Conservation (phyloP, 2,329 filamentous ascomycete genomes). For the Trichophyton mentagrophytes region DNA sequence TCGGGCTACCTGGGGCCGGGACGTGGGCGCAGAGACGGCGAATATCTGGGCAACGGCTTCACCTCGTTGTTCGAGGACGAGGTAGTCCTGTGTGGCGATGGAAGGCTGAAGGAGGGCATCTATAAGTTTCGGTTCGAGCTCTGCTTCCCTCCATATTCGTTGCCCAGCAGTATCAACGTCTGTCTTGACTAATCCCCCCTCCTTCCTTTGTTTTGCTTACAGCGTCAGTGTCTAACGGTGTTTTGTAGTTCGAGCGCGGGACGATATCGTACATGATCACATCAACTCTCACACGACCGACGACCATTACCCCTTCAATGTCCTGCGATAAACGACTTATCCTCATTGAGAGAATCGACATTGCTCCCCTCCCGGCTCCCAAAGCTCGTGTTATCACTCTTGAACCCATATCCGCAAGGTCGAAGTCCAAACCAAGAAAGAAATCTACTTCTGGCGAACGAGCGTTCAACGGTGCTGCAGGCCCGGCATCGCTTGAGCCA, state of each 20-base stretch:
- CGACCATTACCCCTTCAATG: conserved; percentile 65
- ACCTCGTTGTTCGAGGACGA: conserved; percentile 54
- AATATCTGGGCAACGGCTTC: conserved; percentile 53
- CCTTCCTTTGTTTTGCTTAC: background rate
- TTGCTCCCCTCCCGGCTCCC: conserved; percentile 60
- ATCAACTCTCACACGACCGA: conserved; percentile 78
- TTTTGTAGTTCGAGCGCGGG: conserved; percentile 77
- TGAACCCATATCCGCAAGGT: conserved; percentile 66
- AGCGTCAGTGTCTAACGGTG: background rate
- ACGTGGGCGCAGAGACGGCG: conserved; percentile 38
- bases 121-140: conserved; percentile 56
- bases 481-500: conserved; percentile 18
- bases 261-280: conserved; percentile 86
- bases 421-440: conserved; percentile 42
- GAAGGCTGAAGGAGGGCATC: conserved; percentile 49
- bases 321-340: conserved; percentile 71
- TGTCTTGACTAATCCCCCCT: conserved; percentile 28
- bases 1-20: conserved; percentile 41
- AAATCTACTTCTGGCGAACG: conserved; percentile 31
- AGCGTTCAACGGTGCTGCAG: conserved; percentile 28
- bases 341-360: conserved; percentile 70
- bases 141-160: conserved; percentile 44
- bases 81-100: conserved; percentile 50
- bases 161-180: conserved; percentile 89
- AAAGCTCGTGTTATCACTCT: conserved; percentile 73